Percentiles rank a stretch among this genome's conserved stretches.
These are phyloP conservation scores for Trypanosoma rangeli DNA, from an alignment of 208 protist genomes.

Conservation along the genomic window DNA sequence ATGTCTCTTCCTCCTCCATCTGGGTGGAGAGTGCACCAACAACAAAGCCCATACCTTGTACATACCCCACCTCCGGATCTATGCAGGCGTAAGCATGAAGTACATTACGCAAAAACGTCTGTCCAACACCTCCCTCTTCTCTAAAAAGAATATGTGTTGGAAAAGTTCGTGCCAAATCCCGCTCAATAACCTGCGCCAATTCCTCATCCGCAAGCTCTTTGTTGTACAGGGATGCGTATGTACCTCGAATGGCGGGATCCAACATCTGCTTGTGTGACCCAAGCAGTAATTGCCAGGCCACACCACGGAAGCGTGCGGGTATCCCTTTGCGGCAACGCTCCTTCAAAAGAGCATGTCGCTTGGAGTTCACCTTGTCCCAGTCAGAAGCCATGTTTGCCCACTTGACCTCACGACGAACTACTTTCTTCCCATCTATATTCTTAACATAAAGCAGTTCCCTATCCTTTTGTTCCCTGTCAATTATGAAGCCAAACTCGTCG, in stretches of 20 bases:
- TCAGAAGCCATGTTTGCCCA: conserved; percentile 88
- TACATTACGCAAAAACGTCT: conserved; percentile 86
- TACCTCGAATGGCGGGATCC: conserved; percentile 63
- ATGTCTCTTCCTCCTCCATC: conserved; percentile 91
- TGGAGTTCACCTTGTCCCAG: conserved; percentile 74
- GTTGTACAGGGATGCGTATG: conserved; percentile 65
- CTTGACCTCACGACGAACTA: conserved; percentile 83
- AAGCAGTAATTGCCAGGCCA: conserved; percentile 87
- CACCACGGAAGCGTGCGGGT: conserved; percentile 70
- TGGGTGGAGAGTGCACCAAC: conserved; percentile 87
- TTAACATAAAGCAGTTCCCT: conserved; percentile 65
- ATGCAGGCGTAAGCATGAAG: conserved; percentile 88
- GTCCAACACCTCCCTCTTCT: conserved; percentile 77
- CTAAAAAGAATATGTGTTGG: conserved; percentile 89
- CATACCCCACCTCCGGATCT: conserved; percentile 93
- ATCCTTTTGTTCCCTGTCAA: conserved; percentile 67
- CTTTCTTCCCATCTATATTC: conserved; percentile 64
- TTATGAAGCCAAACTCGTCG: conserved; percentile 90
- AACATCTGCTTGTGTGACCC: conserved; percentile 74
- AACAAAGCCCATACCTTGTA: conserved; percentile 94
- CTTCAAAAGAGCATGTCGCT: conserved; percentile 82
- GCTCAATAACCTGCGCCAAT: conserved; percentile 62
- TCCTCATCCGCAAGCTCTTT: conserved; percentile 71
- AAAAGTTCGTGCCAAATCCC: conserved; percentile 88
- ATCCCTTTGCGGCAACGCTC: conserved; percentile 91